A percentile compares a stretch with the other conserved stretches of the same genome.
phyloP scores from a whole-genome alignment of 169 alveolate genomes.

The Miamiensis avidus region DNA sequence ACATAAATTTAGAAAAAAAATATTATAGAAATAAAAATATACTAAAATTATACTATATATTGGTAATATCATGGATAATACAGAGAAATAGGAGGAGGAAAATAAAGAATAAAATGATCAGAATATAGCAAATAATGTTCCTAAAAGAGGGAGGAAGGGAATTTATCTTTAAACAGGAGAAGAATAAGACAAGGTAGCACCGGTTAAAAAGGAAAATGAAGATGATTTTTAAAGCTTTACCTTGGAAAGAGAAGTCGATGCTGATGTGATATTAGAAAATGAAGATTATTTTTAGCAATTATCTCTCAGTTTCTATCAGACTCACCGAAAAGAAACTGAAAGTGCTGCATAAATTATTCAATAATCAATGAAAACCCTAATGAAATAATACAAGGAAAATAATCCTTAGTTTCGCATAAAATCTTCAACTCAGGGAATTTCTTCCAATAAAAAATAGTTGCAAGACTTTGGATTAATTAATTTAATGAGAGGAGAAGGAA shows the following conservation, averaged over 20 bases:
- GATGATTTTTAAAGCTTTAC: neutral
- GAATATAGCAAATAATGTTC: too few species aligned
- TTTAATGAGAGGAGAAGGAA: neutral
- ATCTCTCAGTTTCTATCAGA: neutral
- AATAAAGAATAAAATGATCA: too few species aligned
- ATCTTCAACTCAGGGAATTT: neutral
- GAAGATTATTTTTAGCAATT: neutral
- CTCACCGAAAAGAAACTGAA: neutral
- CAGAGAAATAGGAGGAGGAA: neutral
- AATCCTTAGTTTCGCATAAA: too few species aligned
- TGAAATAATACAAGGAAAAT: neutral
- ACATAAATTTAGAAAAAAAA: too few species aligned
- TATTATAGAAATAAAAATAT: too few species aligned
- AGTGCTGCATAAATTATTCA: neutral
- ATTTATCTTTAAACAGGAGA: too few species aligned
- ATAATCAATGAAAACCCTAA: neutral
- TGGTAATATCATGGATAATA: neutral
- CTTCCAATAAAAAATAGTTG: neutral
- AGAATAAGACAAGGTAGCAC: neutral
- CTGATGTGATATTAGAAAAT: neutral
- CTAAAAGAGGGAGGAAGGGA: too few species aligned
- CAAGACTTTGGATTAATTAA: neutral
- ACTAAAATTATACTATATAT: too few species aligned
- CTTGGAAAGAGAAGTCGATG: neutral
- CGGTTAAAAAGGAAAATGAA: neutral